Evolutionary conservation across 805 yeast genomes (phyloP).

Genomic region (Wickerhamiella vanderwaltii): DNA sequence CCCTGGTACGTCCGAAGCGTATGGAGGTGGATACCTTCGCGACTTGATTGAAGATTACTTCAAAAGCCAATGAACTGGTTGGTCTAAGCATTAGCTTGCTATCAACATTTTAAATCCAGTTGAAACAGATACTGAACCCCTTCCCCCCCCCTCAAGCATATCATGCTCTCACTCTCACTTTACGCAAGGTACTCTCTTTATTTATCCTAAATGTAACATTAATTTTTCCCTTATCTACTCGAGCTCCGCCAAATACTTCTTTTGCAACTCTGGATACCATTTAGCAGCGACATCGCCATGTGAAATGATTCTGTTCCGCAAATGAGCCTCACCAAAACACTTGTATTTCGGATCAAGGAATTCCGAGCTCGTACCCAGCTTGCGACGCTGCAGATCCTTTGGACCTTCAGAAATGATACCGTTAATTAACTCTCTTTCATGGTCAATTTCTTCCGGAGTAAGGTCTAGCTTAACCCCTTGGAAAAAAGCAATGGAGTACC

Average conservation of each 20-base stretch:
- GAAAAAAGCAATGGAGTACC: slow-evolving; percentile 14
- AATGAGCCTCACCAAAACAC: slow-evolving; percentile 32
- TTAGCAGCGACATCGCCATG: slow-evolving; percentile 32
- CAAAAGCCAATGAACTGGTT: too few relatives aligned
- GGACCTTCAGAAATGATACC: slow-evolving; percentile 24
- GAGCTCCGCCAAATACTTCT: slow-evolving; percentile 19
- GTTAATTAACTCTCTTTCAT: slow-evolving; percentile 21
- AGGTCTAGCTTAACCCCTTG: slow-evolving; percentile 28
- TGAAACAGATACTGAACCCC: too few relatives aligned
- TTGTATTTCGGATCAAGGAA: slow-evolving; percentile 25
- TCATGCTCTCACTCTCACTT: too few relatives aligned
- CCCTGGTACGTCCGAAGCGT: slow-evolving; percentile 1
- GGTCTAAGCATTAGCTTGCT: too few relatives aligned
- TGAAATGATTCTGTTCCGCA: slow-evolving; percentile 32
- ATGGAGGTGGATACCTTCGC: slow-evolving; percentile 13
- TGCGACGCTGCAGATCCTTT: slow-evolving; percentile 20
- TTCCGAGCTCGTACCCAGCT: slow-evolving; percentile 25
- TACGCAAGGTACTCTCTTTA: too few relatives aligned
- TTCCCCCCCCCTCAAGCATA: too few relatives aligned
- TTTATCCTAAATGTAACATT: too few relatives aligned
- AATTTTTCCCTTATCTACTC: too few relatives aligned
- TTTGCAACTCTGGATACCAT: slow-evolving; percentile 31
- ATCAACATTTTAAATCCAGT: too few relatives aligned
- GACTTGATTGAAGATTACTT: slow-evolving; percentile 14
- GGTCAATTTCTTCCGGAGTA: slow-evolving; percentile 23